These are phyloP conservation scores for Talaromyces pinophilus DNA, from an alignment of 2,329 filamentous ascomycete species.

Conservation along the genomic window DNA sequence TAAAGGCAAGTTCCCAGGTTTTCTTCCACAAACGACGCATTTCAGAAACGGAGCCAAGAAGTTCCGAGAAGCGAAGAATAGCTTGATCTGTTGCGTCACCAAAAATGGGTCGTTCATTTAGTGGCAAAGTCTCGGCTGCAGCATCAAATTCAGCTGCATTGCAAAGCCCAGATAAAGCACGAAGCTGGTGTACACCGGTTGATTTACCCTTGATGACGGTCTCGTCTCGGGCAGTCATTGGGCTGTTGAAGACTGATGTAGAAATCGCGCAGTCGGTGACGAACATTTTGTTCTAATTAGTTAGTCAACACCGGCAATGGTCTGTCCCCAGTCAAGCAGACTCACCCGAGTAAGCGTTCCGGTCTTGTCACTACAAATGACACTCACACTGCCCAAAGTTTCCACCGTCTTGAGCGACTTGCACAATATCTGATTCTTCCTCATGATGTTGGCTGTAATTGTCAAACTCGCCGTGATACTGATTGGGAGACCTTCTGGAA, in stretches of 20 bases:
- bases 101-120: constrained; percentile 65
- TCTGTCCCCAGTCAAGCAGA: background rate
- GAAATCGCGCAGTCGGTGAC: constrained; percentile 66
- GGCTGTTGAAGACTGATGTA: constrained; percentile 48
- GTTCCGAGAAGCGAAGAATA: constrained; percentile 70
- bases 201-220: constrained; percentile 32
- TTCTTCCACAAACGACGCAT: constrained; percentile 65
- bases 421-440: constrained; percentile 74
- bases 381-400: constrained; percentile 70
- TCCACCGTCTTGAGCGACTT: constrained; percentile 79
- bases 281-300: constrained; percentile 65
- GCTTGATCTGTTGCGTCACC: constrained; percentile 78
- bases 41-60: constrained; percentile 61
- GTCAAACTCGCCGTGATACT: constrained; percentile 70
- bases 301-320: constrained; percentile 18
- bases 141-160: constrained; percentile 76
- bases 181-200: constrained; percentile 54
- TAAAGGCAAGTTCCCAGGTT: constrained; percentile 70
- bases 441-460: constrained; percentile 75
- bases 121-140: constrained; percentile 59
- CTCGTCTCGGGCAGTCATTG: constrained; percentile 54
- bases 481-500: constrained; percentile 72
- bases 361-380: constrained; percentile 77
- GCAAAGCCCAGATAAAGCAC: constrained; percentile 65
- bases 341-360: constrained; percentile 51